Conservation (phyloP, 2,329 filamentous ascomycete species). For the Epicoccum sorghinum region DNA sequence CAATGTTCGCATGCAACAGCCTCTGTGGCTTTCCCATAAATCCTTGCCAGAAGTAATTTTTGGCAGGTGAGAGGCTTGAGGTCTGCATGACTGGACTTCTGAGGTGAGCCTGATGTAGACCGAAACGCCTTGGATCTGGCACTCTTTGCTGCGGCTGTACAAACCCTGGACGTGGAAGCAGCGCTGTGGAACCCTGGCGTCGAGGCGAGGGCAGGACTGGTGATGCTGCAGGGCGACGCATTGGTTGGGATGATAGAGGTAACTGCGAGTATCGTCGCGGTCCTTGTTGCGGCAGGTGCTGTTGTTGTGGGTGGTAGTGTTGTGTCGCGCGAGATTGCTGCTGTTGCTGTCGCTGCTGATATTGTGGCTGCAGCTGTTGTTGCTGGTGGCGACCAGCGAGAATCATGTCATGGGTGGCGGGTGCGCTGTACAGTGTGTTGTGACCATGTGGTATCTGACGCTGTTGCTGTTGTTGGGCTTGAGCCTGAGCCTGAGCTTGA, state of each 20-base stretch:
- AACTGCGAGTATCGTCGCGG: not conserved
- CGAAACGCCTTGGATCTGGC: constrained; percentile 54
- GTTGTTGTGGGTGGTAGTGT: not conserved
- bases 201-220: not conserved
- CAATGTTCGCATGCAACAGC: constrained; percentile 40
- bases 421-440: not conserved
- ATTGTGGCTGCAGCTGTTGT: not conserved
- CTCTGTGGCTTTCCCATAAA: constrained; percentile 58
- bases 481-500: not conserved
- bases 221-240: not conserved
- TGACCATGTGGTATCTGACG: too few species aligned
- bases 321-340: not conserved
- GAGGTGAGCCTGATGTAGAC: constrained; percentile 65
- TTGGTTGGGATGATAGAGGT: not conserved
- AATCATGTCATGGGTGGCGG: not conserved
- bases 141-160: constrained; percentile 47
- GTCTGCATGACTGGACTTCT: constrained; percentile 58
- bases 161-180: constrained; percentile 47
- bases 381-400: not conserved
- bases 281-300: not conserved
- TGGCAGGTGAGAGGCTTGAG: constrained; percentile 14
- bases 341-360: not conserved
- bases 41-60: constrained; percentile 64
- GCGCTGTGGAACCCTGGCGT: not conserved
- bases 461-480: not conserved